phyloP scores from a whole-genome alignment of 2,329 filamentous ascomycete species.

The Paracamarosporium sp. region DNA sequence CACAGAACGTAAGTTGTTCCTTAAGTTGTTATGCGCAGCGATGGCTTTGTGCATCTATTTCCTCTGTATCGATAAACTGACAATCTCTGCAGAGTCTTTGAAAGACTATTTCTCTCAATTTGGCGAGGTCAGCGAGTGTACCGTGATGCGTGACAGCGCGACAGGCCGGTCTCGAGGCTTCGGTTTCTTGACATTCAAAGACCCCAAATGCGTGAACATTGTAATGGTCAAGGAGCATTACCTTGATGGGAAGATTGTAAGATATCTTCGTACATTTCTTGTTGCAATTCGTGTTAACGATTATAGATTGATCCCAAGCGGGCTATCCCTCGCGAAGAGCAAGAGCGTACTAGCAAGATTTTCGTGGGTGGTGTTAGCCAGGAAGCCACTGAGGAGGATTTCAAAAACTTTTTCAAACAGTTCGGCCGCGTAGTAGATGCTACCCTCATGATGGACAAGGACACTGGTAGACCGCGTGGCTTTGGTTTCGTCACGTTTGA shows the following conservation, averaged over 20 bases:
- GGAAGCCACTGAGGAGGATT: conserved; percentile 94
- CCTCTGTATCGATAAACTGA: conserved; percentile 6
- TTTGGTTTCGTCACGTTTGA: conserved; percentile 99
- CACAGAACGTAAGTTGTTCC: conserved; percentile 79
- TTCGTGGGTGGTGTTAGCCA: conserved; percentile 98
- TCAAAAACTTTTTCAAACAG: conserved; percentile 94
- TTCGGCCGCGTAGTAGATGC: conserved; percentile 97
- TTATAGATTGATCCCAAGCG: conserved; percentile 93
- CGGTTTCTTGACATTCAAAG: conserved; percentile 96
- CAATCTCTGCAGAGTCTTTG: conserved; percentile 75
- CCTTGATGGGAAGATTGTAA: conserved; percentile 96
- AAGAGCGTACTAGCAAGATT: conserved; percentile 98
- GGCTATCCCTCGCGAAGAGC: conserved; percentile 95
- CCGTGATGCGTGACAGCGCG: conserved; percentile 97
- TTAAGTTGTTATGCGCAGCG: not conserved
- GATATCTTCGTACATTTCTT: conserved; percentile 44
- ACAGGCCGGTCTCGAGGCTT: conserved; percentile 95
- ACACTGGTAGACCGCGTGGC: conserved; percentile 93
- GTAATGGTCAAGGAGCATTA: conserved; percentile 99
- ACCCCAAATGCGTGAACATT: conserved; percentile 96
- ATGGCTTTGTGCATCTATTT: not conserved
- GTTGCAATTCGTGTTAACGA: conserved; percentile 14
- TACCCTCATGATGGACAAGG: conserved; percentile 99
- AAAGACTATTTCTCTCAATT: conserved; percentile 98
- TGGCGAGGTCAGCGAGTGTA: conserved; percentile 96